phyloP scores from a whole-genome alignment of 2,329 filamentous ascomycete species.

The Truncatella angustata region DNA sequence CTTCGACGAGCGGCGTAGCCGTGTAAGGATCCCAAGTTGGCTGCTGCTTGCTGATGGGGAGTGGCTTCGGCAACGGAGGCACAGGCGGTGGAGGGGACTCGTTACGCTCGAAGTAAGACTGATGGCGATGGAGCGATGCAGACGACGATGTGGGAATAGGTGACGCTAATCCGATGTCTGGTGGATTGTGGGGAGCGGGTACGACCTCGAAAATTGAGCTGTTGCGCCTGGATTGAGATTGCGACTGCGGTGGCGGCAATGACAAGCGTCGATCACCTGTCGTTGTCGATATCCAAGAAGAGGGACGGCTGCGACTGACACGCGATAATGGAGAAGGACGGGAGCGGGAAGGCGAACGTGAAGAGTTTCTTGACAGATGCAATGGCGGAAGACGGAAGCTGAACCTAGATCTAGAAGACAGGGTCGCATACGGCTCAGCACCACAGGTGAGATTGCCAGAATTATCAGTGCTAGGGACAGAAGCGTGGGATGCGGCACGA shows the following conservation, averaged over 20 bases:
- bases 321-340: background rate
- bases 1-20: conserved; percentile 35
- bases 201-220: conserved; percentile 12
- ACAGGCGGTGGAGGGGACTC: conserved; percentile 5
- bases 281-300: background rate
- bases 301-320: background rate
- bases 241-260: conserved; percentile 5
- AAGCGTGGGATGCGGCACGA: conserved; percentile 1
- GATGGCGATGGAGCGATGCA: conserved; percentile 14
- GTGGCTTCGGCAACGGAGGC: conserved; percentile 20
- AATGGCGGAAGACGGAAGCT: background rate
- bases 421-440: background rate
- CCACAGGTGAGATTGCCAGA: background rate
- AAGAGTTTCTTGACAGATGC: background rate
- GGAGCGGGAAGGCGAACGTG: background rate
- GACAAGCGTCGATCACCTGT: background rate
- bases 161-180: conserved; percentile 29
- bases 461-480: conserved; percentile 2
- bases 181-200: conserved; percentile 17
- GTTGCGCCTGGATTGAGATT: background rate
- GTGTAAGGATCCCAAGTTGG: conserved; percentile 33
- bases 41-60: conserved; percentile 33
- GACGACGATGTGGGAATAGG: conserved; percentile 31
- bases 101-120: conserved; percentile 13
- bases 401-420: too few species aligned